Base-by-base conservation (phyloP, 129 eudicot genomes). In the Deinandra increscens region DNA sequence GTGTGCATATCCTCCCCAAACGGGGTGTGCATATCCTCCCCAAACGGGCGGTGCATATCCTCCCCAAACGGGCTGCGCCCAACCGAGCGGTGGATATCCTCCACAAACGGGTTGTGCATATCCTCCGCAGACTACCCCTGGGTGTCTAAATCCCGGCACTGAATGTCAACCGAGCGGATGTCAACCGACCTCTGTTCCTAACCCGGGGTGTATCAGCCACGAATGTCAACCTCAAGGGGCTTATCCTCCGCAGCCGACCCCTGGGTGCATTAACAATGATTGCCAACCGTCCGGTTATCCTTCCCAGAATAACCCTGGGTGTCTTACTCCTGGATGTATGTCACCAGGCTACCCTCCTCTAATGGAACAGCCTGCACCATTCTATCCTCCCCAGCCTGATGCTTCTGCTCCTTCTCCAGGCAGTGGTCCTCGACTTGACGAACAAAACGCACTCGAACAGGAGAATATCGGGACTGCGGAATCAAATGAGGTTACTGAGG, bases 341-440 rank as follows among this genome's bases (percentile, higher is more conserved):
- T 50, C 66, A 2, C 64, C 66, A 2, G 12, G 10, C 4, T 54
- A 29, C 20, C 26, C 72, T 12, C 66, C 80, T 0, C 44, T 46
- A 19, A 60, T 66, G 1, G 74, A 66, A 45, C 71, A 42, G 62
- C 66, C 72, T 3, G 65, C 26, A 64, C 65, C 63, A 0, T 13
- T 45, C 66, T 76, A 38, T 26, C 69, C 75, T 46, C 80, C 75
- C 4, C 75, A 48, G 26, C 46, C 42, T 0, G 44, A 6, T 58
- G 61, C 74, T 8, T 4, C 22, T 10, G 26, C 42, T 64, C 8
- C 66, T 55, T 46, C 18, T 49, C 73, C 46, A 10, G 51, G 49
- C 51, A 20, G 6, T 4, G 66, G 66, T 10, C 66, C 66, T 60
- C 66, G 44, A 3, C 2, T 60, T n/a, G 1, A 60, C n/a, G 26